Evolutionary conservation across 169 alveolate species (phyloP).

Genomic region (Nephromyces sp.): DNA sequence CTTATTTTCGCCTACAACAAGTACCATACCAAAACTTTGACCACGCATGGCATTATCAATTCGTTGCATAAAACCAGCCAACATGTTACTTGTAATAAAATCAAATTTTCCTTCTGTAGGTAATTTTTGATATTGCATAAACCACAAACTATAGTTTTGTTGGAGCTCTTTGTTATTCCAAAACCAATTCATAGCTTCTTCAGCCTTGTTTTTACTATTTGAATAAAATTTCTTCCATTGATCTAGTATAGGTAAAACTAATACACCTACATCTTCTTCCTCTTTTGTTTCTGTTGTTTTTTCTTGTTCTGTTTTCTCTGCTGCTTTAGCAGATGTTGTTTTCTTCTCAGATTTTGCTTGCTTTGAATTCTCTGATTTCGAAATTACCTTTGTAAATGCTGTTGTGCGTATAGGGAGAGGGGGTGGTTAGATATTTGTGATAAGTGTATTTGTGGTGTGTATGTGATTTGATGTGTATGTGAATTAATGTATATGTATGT

Average conservation of each 20-base stretch:
- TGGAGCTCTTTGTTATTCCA: conserved; percentile 69
- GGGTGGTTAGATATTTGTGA: too few species aligned
- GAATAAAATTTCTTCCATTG: conserved; percentile 87
- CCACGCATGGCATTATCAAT: conserved; percentile 81
- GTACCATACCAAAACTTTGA: conserved; percentile 82
- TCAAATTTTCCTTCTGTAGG: conserved; percentile 85
- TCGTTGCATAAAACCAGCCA: conserved; percentile 88
- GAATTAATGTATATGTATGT: too few species aligned
- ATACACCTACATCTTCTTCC: conserved; percentile 73
- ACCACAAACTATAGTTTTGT: conserved; percentile 80
- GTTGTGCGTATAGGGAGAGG: too few species aligned
- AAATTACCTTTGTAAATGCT: not conserved
- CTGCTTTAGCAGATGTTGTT: not conserved
- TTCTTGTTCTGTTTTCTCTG: not conserved
- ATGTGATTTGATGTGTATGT: too few species aligned
- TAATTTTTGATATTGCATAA: conserved; percentile 82
- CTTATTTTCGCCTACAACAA: conserved; percentile 84
- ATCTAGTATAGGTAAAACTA: conserved; percentile 73
- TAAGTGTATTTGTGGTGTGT: too few species aligned
- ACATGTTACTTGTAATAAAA: conserved; percentile 77
- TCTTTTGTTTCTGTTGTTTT: not conserved
- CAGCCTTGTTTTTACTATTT: conserved; percentile 74
- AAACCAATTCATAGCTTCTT: conserved; percentile 77
- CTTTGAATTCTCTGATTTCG: not conserved
- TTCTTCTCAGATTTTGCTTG: not conserved